Evolutionary conservation across 2,329 filamentous ascomycete species (phyloP).

Genomic region (Phaeomoniella chlamydospora): DNA sequence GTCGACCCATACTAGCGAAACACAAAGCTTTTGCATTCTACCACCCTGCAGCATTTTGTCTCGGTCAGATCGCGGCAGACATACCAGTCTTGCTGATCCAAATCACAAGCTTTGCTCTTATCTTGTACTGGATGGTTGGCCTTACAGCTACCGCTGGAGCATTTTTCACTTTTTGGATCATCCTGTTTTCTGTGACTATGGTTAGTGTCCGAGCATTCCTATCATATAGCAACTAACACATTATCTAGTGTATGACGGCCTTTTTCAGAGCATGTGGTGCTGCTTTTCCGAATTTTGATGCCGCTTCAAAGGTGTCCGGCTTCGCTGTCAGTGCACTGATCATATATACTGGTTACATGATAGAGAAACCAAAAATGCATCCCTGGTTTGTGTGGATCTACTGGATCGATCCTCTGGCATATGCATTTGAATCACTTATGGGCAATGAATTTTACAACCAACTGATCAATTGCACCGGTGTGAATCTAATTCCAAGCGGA

Average conservation of each 20-base stretch:
- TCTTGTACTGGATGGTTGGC: conserved; percentile 51
- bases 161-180: conserved; percentile 50
- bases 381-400: conserved; percentile 36
- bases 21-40: conserved; percentile 44
- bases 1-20: conserved; percentile 45
- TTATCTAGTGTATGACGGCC: conserved; percentile 37
- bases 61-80: conserved; percentile 32
- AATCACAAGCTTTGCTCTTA: conserved; percentile 40
- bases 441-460: conserved; percentile 22
- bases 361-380: conserved; percentile 33
- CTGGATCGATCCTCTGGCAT: conserved; percentile 24
- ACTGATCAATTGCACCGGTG: conserved; percentile 19
- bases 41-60: conserved; percentile 33
- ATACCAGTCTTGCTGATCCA: conserved; percentile 45
- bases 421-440: conserved; percentile 22
- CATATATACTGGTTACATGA: conserved; percentile 27
- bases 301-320: conserved; percentile 38
- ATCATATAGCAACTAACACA: conserved; percentile 17
- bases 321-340: conserved; percentile 21
- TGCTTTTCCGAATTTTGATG: conserved; percentile 41
- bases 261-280: conserved; percentile 43
- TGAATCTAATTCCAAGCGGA: conserved; percentile 19
- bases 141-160: conserved; percentile 33
- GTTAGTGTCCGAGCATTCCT: conserved; percentile 16
- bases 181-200: conserved; percentile 32